A percentile compares a stretch with the other conserved stretches of the same genome.
Evolutionary conservation across 176 grass and related monocot species (phyloP).

Genomic region (Tuctoria greenei): DNA sequence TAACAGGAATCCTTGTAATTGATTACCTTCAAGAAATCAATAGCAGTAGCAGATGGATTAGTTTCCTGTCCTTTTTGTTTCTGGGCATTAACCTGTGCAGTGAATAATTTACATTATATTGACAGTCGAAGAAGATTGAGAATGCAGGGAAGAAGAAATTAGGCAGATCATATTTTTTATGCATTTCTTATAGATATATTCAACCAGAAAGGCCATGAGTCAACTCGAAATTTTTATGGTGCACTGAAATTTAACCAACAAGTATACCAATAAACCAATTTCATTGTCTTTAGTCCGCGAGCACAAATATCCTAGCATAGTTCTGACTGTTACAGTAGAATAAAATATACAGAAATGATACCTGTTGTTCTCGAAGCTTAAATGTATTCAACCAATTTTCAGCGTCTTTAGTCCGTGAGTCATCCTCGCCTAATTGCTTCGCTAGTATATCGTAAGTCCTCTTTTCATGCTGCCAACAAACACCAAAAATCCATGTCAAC

Average conservation of each 20-base stretch:
- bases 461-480: constrained; percentile 79
- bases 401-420: constrained; percentile 85
- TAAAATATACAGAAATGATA: constrained; percentile 32
- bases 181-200: neutral
- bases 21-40: constrained; percentile 81
- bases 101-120: neutral
- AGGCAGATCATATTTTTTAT: neutral
- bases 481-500: neutral
- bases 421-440: constrained; percentile 81
- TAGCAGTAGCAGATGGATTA: constrained; percentile 46
- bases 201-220: neutral
- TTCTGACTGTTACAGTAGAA: neutral
- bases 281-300: neutral
- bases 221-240: neutral
- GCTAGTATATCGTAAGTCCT: constrained; percentile 85
- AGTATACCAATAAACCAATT: neutral
- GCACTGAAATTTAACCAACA: neutral
- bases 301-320: neutral
- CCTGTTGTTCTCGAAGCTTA: constrained; percentile 74
- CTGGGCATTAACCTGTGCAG: constrained; percentile 48
- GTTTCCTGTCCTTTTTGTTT: constrained; percentile 74
- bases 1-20: neutral
- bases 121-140: neutral
- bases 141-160: neutral
- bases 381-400: constrained; percentile 96